These are phyloP conservation scores for Termitomyces sp. DNA, from an alignment of 768 basidiomycete species.

Conservation along the genomic window DNA sequence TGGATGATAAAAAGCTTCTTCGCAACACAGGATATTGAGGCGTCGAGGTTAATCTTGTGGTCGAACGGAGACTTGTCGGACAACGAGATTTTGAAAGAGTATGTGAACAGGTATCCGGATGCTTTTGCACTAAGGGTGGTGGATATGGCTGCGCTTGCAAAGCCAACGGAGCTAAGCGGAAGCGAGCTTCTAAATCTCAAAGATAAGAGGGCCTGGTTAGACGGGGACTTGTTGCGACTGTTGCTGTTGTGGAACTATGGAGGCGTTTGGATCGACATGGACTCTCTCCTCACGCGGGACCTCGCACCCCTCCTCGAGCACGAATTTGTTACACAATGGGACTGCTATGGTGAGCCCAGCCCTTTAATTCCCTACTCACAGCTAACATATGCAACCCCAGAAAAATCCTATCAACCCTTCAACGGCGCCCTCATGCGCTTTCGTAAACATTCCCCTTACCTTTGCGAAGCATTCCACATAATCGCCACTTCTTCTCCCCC, in stretches of 20 bases:
- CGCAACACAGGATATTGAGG: constrained; percentile 72
- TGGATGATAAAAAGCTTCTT: constrained; percentile 92
- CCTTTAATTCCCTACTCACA: neutral
- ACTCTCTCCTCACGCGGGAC: constrained; percentile 86
- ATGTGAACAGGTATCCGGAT: constrained; percentile 58
- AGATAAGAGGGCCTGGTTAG: constrained; percentile 88
- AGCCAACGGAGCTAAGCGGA: constrained; percentile 72
- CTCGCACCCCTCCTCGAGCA: constrained; percentile 83
- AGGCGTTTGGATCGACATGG: constrained; percentile 98
- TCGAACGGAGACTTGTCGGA: constrained; percentile 73
- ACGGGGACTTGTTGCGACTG: constrained; percentile 88
- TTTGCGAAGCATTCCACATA: constrained; percentile 93
- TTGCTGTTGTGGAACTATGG: constrained; percentile 87
- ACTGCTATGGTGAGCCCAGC: constrained; percentile 78
- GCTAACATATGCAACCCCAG: constrained; percentile 14
- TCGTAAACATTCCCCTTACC: constrained; percentile 84
- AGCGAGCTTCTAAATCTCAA: constrained; percentile 49
- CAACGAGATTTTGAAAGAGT: constrained; percentile 53
- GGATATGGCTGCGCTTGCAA: constrained; percentile 60
- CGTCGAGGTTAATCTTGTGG: constrained; percentile 78
- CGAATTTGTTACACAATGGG: constrained; percentile 98
- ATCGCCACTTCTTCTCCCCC: constrained; percentile 76
- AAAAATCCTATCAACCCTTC: constrained; percentile 50
- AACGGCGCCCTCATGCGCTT: constrained; percentile 98
- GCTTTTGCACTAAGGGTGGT: constrained; percentile 68